phyloP scores from a whole-genome alignment of 2,329 filamentous ascomycete species.

The Pyrenophora teres region DNA sequence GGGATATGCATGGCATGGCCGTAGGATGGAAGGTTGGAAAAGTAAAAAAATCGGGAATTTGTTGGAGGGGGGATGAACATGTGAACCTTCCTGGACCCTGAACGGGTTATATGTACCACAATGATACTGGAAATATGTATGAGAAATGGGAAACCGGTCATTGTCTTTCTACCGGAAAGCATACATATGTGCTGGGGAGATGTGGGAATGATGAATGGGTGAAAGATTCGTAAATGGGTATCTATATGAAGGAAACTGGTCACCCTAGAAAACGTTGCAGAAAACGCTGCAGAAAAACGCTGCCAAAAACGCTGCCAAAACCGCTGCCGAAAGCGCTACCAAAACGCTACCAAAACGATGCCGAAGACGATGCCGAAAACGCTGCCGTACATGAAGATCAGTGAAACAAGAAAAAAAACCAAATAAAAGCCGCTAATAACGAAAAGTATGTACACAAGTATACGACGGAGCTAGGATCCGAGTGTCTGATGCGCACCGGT shows the following conservation, averaged over 20 bases:
- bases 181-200: neutral
- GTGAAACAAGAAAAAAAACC: slow-evolving; percentile 1
- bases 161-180: neutral
- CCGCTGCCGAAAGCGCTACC: too few relatives aligned
- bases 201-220: neutral
- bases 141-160: neutral
- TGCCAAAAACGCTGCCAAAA: too few relatives aligned
- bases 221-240: slow-evolving; percentile 11
- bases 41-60: too few relatives aligned
- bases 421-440: slow-evolving; percentile 3
- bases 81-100: too few relatives aligned
- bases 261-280: too few relatives aligned
- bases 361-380: neutral
- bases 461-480: neutral
- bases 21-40: too few relatives aligned
- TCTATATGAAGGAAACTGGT: slow-evolving; percentile 7
- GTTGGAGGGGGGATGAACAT: too few relatives aligned
- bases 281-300: too few relatives aligned
- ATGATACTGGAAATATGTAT: too few relatives aligned
- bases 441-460: neutral
- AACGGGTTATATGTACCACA: too few relatives aligned
- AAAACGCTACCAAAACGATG: too few relatives aligned
- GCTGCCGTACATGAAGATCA: slow-evolving; percentile 5
- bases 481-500: neutral
- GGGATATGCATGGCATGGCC: too few relatives aligned